Evolutionary conservation across 2,329 filamentous ascomycete genomes (phyloP), one percentile per base, ranked within the genome.

Genomic region (Graphium sp.): DNA sequence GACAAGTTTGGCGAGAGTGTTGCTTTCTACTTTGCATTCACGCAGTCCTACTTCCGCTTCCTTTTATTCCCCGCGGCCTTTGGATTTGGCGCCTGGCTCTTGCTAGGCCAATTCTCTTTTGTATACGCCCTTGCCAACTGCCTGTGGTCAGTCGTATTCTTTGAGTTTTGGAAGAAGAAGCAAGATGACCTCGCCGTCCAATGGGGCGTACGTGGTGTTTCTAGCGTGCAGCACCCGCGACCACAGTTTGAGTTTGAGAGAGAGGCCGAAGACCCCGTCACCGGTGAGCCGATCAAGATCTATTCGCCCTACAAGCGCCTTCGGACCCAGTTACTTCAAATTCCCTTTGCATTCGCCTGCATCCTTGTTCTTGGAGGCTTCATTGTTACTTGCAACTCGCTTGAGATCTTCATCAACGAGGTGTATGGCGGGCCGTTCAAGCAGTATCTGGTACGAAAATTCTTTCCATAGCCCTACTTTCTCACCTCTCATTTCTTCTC

Each of bases 151-250:
- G 74, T 89, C 3, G 58, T 87, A 26, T 94, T 94, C 45, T 78
- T 92, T 32, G 87, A 95, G 47, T 93, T 80, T 51, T 95, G 87
- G 87, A 93, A 91, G 56, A 78, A 87, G 42, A 82, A 91, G 48
- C 83, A 95, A 50, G 61, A 74, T 2, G 85, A 95, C 44, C 60
- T 95, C 6, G 75, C 77, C 7, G 71, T 93, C 11, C 71, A 82
- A 40, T 95, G 87, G 87, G 79, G 80, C 10, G 84, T 93, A 4
- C 74, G 79, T 28, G 79, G 80, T 6, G 84, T 92, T 2, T 85
- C 80, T 4, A 66, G 61, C 28, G 82, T 94, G 30, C 81, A 93
- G 43, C 70, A 70, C 24, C 78, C 76, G 38, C 67, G 84, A 26
- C 66, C 70, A 20, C 68, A 87, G 41, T 95, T 93, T 50, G 54